These are phyloP conservation scores for Primulina tabacum DNA, from an alignment of 257 asterid genomes.

Conservation along the genomic window DNA sequence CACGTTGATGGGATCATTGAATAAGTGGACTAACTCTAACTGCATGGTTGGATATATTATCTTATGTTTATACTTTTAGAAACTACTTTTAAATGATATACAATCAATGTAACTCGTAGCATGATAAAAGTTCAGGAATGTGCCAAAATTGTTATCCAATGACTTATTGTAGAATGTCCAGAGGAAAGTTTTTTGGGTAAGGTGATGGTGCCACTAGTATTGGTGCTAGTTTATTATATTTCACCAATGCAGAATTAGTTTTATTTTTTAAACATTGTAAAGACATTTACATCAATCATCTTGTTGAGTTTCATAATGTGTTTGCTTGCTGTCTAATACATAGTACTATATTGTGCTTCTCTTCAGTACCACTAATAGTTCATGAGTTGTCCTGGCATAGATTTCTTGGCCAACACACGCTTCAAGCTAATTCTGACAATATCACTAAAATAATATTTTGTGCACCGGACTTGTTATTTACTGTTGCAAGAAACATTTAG, in stretches of 20 bases:
- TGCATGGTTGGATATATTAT: neutral
- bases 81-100: neutral
- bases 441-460: neutral
- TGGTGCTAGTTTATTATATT: neutral
- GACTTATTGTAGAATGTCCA: constrained; percentile 9
- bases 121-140: constrained; percentile 5
- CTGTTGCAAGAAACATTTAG: constrained; percentile 13
- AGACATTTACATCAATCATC: neutral
- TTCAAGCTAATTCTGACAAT: neutral
- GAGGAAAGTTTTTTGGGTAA: neutral
- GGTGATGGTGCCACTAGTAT: neutral
- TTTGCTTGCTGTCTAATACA: neutral
- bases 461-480: constrained; percentile 13
- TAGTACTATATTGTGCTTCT: neutral
- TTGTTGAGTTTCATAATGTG: constrained; percentile 3
- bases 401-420: neutral
- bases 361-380: neutral
- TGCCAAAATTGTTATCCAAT: constrained; percentile 3
- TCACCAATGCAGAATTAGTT: neutral
- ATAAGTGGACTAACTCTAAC: constrained; percentile 15
- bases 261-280: neutral
- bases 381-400: neutral
- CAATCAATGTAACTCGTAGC: constrained; percentile 10
- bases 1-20: constrained; percentile 2
- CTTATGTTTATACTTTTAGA: neutral